Percentiles rank a stretch among this genome's conserved stretches.
phyloP scores from a whole-genome alignment of 257 asterid species.

The Plantago major region DNA sequence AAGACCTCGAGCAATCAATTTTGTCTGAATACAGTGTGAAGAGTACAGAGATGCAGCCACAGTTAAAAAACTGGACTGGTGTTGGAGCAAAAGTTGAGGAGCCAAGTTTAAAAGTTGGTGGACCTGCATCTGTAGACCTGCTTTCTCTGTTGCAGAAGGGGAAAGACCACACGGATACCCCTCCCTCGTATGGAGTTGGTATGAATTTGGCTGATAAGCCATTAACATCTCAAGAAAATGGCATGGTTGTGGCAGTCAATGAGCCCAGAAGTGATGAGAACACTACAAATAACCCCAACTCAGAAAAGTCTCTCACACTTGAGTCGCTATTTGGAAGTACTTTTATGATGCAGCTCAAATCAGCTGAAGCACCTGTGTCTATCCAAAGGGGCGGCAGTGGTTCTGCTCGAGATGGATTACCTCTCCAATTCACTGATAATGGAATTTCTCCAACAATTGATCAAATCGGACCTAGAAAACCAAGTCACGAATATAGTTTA shows the following conservation, averaged over 20 bases:
- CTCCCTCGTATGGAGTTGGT: slow-evolving; percentile 19
- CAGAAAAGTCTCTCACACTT: slow-evolving; percentile 51
- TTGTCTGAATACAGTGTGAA: slow-evolving; percentile 56
- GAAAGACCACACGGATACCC: slow-evolving; percentile 25
- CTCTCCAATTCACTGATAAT: slow-evolving; percentile 34
- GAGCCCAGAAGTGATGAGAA: slow-evolving; percentile 45
- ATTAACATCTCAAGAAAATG: slow-evolving; percentile 28
- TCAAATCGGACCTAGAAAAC: slow-evolving; percentile 28
- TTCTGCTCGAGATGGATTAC: slow-evolving; percentile 33
- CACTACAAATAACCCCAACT: slow-evolving; percentile 19
- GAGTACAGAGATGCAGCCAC: slow-evolving; percentile 32
- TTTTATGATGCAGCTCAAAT: slow-evolving; percentile 80
- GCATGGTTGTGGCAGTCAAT: slow-evolving; percentile 17
- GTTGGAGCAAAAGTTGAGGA: slow-evolving; percentile 29
- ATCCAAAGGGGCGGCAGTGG: slow-evolving; percentile 53
- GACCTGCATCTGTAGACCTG: slow-evolving; percentile 65
- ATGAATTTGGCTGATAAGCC: slow-evolving; percentile 30
- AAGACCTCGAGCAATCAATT: slow-evolving; percentile 89
- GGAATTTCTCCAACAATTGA: slow-evolving; percentile 27
- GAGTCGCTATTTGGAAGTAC: slow-evolving; percentile 90
- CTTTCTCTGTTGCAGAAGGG: slow-evolving; percentile 76
- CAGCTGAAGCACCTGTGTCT: slow-evolving; percentile 83
- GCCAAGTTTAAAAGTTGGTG: slow-evolving; percentile 38
- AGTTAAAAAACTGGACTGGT: slow-evolving; percentile 27
- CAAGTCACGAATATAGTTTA: slow-evolving; percentile 27